Conservation (phyloP, 2,329 filamentous ascomycete species). For the Aspergillus sp. region DNA sequence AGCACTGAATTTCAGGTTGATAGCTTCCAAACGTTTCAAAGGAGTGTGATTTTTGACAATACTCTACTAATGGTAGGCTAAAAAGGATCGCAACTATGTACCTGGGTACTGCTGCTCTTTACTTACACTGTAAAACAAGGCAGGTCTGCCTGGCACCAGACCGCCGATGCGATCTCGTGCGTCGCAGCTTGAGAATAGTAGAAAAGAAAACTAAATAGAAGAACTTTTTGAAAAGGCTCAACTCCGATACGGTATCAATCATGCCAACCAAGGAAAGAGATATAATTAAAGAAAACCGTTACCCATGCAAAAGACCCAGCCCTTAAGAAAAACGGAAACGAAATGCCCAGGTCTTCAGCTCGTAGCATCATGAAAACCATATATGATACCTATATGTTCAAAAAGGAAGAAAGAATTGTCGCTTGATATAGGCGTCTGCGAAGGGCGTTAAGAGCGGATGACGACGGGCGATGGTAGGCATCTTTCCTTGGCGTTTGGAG, state of each 20-base stretch:
- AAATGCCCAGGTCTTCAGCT: constrained; percentile 15
- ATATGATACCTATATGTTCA: constrained; percentile 8
- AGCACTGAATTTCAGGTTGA: background rate
- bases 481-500: background rate
- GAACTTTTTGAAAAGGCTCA: constrained; percentile 25
- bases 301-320: constrained; percentile 14
- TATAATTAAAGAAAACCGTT: constrained; percentile 13
- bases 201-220: constrained; percentile 6
- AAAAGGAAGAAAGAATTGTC: background rate
- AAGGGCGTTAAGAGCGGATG: constrained; percentile 14
- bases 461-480: constrained; percentile 21
- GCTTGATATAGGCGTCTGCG: constrained; percentile 6
- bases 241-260: constrained; percentile 23
- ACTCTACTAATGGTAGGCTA: background rate
- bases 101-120: background rate
- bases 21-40: background rate
- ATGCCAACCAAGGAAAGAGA: constrained; percentile 22
- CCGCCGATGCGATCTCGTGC: constrained; percentile 14
- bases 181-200: constrained; percentile 7
- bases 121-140: background rate
- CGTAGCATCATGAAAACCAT: constrained; percentile 16
- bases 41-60: background rate
- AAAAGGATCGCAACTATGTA: background rate
- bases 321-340: constrained; percentile 7
- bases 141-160: constrained; percentile 13